Percentiles rank a stretch among this genome's conserved stretches.
Conservation (phyloP, 768 basidiomycete genomes). For the Clathrus columnatus region DNA sequence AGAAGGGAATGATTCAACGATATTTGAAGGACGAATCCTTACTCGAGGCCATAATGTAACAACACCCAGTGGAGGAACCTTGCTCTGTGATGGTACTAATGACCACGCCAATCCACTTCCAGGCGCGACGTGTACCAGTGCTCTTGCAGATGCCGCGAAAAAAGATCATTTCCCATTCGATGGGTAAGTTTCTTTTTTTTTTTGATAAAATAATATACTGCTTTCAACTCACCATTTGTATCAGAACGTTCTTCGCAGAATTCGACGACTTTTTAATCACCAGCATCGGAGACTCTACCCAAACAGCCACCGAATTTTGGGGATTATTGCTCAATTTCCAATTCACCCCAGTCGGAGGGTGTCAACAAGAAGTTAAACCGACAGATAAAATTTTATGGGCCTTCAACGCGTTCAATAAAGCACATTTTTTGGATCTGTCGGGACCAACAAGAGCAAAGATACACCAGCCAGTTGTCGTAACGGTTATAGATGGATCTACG, state of each 20-base stretch:
- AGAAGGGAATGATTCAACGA: slow-evolving; percentile 29
- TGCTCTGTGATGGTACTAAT: slow-evolving; percentile 40
- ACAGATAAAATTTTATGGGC: slow-evolving; percentile 30
- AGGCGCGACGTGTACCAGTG: slow-evolving; percentile 35
- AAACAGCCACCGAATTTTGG: slow-evolving; percentile 30
- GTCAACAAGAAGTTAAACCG: slow-evolving; percentile 28
- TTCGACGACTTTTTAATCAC: slow-evolving; percentile 39
- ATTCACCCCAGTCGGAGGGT: slow-evolving; percentile 31
- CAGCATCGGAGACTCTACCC: slow-evolving; percentile 24
- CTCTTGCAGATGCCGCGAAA: slow-evolving; percentile 34
- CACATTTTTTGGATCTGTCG: slow-evolving; percentile 27
- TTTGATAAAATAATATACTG: background rate
- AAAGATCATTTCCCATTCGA: slow-evolving; percentile 29
- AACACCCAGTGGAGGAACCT: slow-evolving; percentile 28
- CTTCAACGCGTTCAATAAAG: slow-evolving; percentile 29
- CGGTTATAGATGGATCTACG: slow-evolving; percentile 30
- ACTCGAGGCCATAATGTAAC: slow-evolving; percentile 36
- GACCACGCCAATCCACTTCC: slow-evolving; percentile 24
- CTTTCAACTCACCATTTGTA: too few species aligned
- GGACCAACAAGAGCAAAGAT: slow-evolving; percentile 22
- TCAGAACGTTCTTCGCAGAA: slow-evolving; percentile 25
- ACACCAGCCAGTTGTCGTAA: slow-evolving; percentile 23
- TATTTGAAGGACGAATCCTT: slow-evolving; percentile 30
- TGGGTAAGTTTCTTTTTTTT: slow-evolving; percentile 24
- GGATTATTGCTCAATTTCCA: slow-evolving; percentile 28